Conservation (phyloP, 2,329 filamentous ascomycete species). For the Aspergillus luchuensis region DNA sequence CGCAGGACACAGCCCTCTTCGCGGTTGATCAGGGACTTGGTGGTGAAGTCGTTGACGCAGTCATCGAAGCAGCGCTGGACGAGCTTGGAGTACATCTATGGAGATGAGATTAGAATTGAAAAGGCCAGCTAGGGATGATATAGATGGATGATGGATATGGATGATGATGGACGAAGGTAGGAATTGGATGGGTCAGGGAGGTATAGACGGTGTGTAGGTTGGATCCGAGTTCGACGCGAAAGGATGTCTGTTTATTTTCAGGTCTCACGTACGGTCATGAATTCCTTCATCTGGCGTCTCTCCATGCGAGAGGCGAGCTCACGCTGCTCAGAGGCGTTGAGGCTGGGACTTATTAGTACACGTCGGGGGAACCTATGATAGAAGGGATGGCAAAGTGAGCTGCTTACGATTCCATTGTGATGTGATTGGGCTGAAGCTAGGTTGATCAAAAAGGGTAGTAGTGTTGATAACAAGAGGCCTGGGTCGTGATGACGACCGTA, state of each 20-base stretch:
- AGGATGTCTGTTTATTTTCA: neutral
- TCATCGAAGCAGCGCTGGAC: constrained; percentile 80
- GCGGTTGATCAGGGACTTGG: constrained; percentile 84
- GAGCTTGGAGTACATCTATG: constrained; percentile 65
- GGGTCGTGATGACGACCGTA: constrained; percentile 11
- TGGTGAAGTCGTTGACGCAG: constrained; percentile 98
- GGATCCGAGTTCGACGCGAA: neutral
- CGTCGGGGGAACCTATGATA: neutral
- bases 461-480: neutral
- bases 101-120: constrained; percentile 3
- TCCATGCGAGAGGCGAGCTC: constrained; percentile 94
- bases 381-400: neutral
- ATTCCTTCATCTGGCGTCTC: constrained; percentile 98
- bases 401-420: constrained; percentile 43
- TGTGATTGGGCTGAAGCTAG: constrained; percentile 14
- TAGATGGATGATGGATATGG: neutral
- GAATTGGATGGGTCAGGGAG: too few species aligned
- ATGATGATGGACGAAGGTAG: neutral
- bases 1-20: constrained; percentile 91
- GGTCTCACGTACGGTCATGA: constrained; percentile 76
- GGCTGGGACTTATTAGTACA: constrained; percentile 48
- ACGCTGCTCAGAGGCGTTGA: constrained; percentile 79
- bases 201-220: neutral
- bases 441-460: constrained; percentile 7
- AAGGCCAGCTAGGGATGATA: neutral